Evolutionary conservation across 2,329 filamentous ascomycete genomes (phyloP), one percentile per base, ranked within the genome.

Genomic region (Aspergillus texensis): DNA sequence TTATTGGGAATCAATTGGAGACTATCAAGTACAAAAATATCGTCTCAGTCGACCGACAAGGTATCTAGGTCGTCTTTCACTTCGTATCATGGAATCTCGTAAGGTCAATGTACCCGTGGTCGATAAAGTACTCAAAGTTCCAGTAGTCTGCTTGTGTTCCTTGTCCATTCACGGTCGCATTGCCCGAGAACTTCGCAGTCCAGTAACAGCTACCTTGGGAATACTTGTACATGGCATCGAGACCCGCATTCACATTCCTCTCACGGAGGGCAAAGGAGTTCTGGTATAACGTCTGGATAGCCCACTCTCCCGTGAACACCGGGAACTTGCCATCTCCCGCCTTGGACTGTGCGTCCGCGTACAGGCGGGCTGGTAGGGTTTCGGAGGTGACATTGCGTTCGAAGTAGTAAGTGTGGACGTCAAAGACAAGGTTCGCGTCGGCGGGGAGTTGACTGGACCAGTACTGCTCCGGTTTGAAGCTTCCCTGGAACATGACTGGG

Each of bases 401-500:
- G 46, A 68, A 71, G 52, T 71, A 71, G 58, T 72, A 73, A 46
- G 71, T 66, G 26, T 74, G 71, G 36, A 68, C 57, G 36, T 74
- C 70, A 58, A 72, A 73, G 11, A 73, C 68, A 2, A 74, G 56
- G 41, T 74, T 72, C 9, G 61, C 62, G 0, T 34, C 36, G 5
- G 54, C 52, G 2, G 64, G 57, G n/a, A 73, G 68, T 11, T 67
- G 43, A 0, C 52, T 39, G 8, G 61, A 64, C 70, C 71, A 74
- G 57, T 69, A 71, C 8, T 52, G 45, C 30, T 65, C 68, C 12
- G 58, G 61, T 57, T 70, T 68, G 60, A 74, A 74, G 50, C 70
- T 70, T 0, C 72, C 71, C 61, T 74, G 71, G 54, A 73, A 67
- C 67, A 72, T 71, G 11, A 72, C 65, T 2, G 70, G 70, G 26